phyloP scores from a whole-genome alignment of 129 eudicot genomes.

The Saussurea involucrata region DNA sequence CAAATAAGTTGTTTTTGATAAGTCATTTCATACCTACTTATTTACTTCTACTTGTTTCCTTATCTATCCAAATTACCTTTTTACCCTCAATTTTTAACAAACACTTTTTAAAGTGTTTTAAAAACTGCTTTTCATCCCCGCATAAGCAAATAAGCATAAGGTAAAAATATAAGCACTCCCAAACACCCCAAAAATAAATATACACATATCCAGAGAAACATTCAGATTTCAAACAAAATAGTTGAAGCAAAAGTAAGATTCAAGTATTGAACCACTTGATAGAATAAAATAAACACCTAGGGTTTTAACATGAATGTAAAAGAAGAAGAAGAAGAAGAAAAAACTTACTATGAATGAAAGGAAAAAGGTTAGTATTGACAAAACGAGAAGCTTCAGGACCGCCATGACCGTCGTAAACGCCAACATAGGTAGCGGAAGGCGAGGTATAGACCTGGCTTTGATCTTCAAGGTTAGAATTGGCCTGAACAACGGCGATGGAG shows the following conservation, averaged over 20 bases:
- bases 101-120: no score
- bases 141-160: no score
- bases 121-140: no score
- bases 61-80: no score
- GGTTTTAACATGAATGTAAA: slow-evolving; percentile 5
- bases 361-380: slow-evolving; percentile 69
- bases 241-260: background rate
- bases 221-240: background rate
- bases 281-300: background rate
- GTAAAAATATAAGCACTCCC: no score
- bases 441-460: slow-evolving; percentile 81
- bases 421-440: slow-evolving; percentile 80
- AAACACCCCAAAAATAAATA: background rate
- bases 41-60: no score
- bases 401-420: slow-evolving; percentile 95
- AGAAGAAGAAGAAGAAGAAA: background rate
- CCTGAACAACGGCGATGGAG: slow-evolving; percentile 96
- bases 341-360: slow-evolving; percentile 59
- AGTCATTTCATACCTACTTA: no score
- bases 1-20: no score
- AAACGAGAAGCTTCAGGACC: slow-evolving; percentile 94
- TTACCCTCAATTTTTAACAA: no score
- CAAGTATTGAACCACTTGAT: background rate
- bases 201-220: background rate
- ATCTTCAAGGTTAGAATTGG: slow-evolving; percentile 80